phyloP scores from a whole-genome alignment of 495 filamentous ascomycete genomes.

The Penicillium pancosmium region DNA sequence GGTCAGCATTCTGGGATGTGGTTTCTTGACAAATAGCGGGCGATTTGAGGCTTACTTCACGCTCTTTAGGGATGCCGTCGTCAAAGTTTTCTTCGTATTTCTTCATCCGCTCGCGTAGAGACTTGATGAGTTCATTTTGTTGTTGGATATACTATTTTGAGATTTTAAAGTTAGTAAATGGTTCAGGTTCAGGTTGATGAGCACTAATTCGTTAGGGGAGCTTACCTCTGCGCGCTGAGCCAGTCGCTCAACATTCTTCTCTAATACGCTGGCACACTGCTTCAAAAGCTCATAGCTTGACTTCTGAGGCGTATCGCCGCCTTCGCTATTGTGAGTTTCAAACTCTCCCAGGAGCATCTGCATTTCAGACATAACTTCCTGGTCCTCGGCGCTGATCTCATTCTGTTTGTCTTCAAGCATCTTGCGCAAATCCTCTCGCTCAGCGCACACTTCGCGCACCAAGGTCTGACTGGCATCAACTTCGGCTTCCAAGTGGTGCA shows the following conservation, averaged over 20 bases:
- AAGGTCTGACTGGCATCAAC: constrained; percentile 43
- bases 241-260: constrained; percentile 49
- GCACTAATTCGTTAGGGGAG: constrained; percentile 6
- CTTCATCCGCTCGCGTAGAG: constrained; percentile 58
- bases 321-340: constrained; percentile 37
- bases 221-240: constrained; percentile 53
- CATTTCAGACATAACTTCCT: constrained; percentile 48
- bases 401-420: constrained; percentile 46
- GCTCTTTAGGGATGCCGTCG: constrained; percentile 50
- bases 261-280: constrained; percentile 46
- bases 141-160: constrained; percentile 59
- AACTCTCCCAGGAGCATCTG: constrained; percentile 47
- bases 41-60: constrained; percentile 40
- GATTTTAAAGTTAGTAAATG: constrained; percentile 16
- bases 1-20: constrained; percentile 16
- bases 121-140: constrained; percentile 61
- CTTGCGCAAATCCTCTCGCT: constrained; percentile 47
- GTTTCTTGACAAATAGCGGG: too few relatives aligned
- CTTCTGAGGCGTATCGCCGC: constrained; percentile 36
- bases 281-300: constrained; percentile 46
- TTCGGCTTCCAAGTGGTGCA: constrained; percentile 45
- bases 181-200: not conserved
- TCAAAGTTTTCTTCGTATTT: constrained; percentile 50
- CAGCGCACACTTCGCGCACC: constrained; percentile 44
- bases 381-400: constrained; percentile 42